Percentiles rank a stretch among this genome's conserved stretches.
Evolutionary conservation across 495 filamentous ascomycete genomes (phyloP).

Genomic region (Xylona heveae): DNA sequence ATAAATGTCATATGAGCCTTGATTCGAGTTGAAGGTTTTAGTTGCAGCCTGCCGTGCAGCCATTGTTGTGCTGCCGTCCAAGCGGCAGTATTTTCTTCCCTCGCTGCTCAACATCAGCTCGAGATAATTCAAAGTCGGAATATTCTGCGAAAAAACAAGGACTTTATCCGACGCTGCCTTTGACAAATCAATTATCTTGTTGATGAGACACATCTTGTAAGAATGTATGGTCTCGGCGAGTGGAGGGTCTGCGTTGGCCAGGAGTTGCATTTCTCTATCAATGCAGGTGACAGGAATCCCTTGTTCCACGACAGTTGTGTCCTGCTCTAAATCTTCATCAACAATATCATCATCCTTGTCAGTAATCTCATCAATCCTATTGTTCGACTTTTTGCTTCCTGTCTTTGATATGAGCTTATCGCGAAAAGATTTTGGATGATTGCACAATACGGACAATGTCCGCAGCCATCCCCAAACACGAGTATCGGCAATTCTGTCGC

Average conservation of each 20-base stretch:
- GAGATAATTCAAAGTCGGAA: constrained; percentile 47
- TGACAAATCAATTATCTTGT: constrained; percentile 41
- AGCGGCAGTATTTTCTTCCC: constrained; percentile 23
- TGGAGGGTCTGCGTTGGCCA: constrained; percentile 4
- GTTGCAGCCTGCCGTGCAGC: constrained; percentile 31
- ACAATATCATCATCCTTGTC: constrained; percentile 12
- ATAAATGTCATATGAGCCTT: constrained; percentile 29
- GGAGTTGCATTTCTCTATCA: constrained; percentile 12
- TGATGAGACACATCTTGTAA: constrained; percentile 41
- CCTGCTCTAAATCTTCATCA: constrained; percentile 10
- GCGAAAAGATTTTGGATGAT: constrained; percentile 48
- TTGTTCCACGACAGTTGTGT: constrained; percentile 12
- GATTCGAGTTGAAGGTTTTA: constrained; percentile 41
- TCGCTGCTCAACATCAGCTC: constrained; percentile 26
- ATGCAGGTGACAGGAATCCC: constrained; percentile 12
- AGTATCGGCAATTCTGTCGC: constrained; percentile 9
- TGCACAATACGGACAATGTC: constrained; percentile 43
- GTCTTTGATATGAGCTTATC: constrained; percentile 21
- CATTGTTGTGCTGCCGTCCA: constrained; percentile 42
- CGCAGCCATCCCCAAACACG: constrained; percentile 28
- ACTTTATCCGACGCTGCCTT: constrained; percentile 42
- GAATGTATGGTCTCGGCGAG: constrained; percentile 25
- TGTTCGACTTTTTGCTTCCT: constrained; percentile 1
- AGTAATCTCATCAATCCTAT: not conserved
- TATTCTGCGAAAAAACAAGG: constrained; percentile 60